Evolutionary conservation across 2,329 filamentous ascomycete species (phyloP).

Genomic region (Akanthomyces muscarius): DNA sequence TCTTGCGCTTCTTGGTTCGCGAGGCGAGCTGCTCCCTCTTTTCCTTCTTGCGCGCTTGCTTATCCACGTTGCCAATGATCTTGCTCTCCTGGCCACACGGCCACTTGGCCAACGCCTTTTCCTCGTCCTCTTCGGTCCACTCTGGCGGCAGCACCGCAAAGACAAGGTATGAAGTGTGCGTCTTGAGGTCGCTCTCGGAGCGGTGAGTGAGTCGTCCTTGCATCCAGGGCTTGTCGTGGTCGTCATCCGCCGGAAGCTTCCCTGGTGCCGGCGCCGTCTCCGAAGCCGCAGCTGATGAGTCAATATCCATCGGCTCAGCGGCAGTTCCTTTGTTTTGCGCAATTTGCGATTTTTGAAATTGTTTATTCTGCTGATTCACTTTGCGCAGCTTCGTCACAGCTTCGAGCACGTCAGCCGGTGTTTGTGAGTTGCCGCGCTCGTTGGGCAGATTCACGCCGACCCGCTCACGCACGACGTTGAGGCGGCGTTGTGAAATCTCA

Average conservation of each 20-base stretch:
- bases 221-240: constrained; percentile 57
- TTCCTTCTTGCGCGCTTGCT: constrained; percentile 52
- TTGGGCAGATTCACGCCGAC: constrained; percentile 62
- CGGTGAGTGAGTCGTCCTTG: constrained; percentile 76
- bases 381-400: constrained; percentile 68
- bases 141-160: constrained; percentile 86
- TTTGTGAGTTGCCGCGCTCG: constrained; percentile 67
- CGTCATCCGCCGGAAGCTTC: constrained; percentile 23
- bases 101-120: constrained; percentile 59
- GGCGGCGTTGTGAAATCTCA: constrained; percentile 73
- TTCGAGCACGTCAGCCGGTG: constrained; percentile 72
- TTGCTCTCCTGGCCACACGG: constrained; percentile 52
- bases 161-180: constrained; percentile 93
- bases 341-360: constrained; percentile 51
- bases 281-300: constrained; percentile 28
- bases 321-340: constrained; percentile 25
- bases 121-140: constrained; percentile 82
- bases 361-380: constrained; percentile 65
- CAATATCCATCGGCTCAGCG: constrained; percentile 37
- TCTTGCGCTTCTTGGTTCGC: constrained; percentile 41
- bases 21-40: constrained; percentile 49
- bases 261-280: constrained; percentile 23
- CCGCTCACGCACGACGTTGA: constrained; percentile 79
- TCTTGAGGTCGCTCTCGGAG: constrained; percentile 85
- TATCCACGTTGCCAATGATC: constrained; percentile 51